Percentiles rank a stretch among this genome's conserved stretches.
Evolutionary conservation across 768 basidiomycete genomes (phyloP).

Genomic region (Lentinula aciculospora): DNA sequence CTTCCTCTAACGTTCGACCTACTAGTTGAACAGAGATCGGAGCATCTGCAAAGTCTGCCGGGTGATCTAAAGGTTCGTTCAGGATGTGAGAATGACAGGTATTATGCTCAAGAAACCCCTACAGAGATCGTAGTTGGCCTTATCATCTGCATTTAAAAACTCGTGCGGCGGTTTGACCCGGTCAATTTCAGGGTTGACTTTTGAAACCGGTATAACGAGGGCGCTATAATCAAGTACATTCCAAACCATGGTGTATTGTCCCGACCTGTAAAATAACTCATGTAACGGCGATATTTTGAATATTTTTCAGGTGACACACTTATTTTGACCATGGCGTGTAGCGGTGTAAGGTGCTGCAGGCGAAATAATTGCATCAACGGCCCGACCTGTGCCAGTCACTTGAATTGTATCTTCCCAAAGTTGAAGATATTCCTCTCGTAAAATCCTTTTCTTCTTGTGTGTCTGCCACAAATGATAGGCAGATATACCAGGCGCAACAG

Average conservation of each 20-base stretch:
- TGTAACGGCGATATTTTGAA: background rate
- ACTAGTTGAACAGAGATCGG: slow-evolving; percentile 65
- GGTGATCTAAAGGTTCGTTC: slow-evolving; percentile 41
- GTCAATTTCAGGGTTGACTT: slow-evolving; percentile 52
- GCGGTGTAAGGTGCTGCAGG: slow-evolving; percentile 59
- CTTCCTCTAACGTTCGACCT: slow-evolving; percentile 69
- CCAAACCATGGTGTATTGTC: slow-evolving; percentile 57
- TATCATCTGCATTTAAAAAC: slow-evolving; percentile 47
- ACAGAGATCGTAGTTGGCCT: slow-evolving; percentile 49
- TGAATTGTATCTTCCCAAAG: slow-evolving; percentile 52
- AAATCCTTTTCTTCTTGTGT: slow-evolving; percentile 42
- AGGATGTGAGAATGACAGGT: background rate
- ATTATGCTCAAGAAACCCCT: slow-evolving; percentile 16
- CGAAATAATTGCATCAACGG: slow-evolving; percentile 70
- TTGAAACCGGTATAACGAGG: slow-evolving; percentile 58
- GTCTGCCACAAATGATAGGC: slow-evolving; percentile 67
- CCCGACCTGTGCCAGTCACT: slow-evolving; percentile 60
- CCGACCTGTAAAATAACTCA: slow-evolving; percentile 24
- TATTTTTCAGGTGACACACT: slow-evolving; percentile 24
- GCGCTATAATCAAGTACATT: slow-evolving; percentile 65
- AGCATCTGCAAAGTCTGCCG: slow-evolving; percentile 46
- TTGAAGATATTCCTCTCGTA: slow-evolving; percentile 54
- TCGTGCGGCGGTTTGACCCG: slow-evolving; percentile 32
- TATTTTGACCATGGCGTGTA: slow-evolving; percentile 55
- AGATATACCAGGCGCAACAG: slow-evolving; percentile 21